These are phyloP conservation scores for Pestalotiopsis sp. DNA, from an alignment of 2,329 filamentous ascomycete species.

Conservation along the genomic window DNA sequence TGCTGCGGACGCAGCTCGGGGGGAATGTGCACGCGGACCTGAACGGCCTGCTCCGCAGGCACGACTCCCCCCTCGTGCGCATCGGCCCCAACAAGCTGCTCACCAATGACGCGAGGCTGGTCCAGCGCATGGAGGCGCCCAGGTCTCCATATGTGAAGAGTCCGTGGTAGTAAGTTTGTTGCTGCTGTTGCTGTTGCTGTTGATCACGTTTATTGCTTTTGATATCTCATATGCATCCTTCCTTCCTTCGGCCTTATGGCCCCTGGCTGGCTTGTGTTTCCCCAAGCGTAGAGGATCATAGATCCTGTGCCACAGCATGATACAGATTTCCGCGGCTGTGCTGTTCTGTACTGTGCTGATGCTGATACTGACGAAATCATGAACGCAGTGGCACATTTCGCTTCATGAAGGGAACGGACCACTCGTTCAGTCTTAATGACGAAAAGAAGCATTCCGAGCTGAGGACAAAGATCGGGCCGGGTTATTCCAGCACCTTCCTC, in stretches of 20 bases:
- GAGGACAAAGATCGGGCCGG: slow-evolving; percentile 17
- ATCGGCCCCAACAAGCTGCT: slow-evolving; percentile 8
- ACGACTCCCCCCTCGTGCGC: slow-evolving; percentile 14
- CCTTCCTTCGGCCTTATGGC: background rate
- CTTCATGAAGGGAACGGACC: slow-evolving; percentile 10
- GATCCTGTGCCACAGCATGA: background rate
- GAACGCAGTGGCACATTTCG: slow-evolving; percentile 2
- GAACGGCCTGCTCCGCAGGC: slow-evolving; percentile 12
- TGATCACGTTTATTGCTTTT: background rate
- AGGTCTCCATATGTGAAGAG: slow-evolving; percentile 4
- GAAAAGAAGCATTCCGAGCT: slow-evolving; percentile 12
- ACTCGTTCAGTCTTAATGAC: slow-evolving; percentile 15
- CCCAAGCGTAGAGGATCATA: background rate
- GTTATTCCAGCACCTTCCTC: slow-evolving; percentile 15
- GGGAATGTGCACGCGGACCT: slow-evolving; percentile 14
- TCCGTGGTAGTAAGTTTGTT: slow-evolving; percentile 2
- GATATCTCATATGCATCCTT: background rate
- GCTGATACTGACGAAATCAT: background rate
- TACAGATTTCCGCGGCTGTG: background rate
- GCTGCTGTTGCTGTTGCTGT: background rate
- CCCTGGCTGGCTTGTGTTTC: background rate
- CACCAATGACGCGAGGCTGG: slow-evolving; percentile 1
- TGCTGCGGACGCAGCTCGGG: slow-evolving; percentile 14
- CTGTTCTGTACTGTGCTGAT: background rate
- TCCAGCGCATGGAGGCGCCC: slow-evolving; percentile 3